Conservation (phyloP, 2,329 filamentous ascomycete species). For the Penicillium sp. region DNA sequence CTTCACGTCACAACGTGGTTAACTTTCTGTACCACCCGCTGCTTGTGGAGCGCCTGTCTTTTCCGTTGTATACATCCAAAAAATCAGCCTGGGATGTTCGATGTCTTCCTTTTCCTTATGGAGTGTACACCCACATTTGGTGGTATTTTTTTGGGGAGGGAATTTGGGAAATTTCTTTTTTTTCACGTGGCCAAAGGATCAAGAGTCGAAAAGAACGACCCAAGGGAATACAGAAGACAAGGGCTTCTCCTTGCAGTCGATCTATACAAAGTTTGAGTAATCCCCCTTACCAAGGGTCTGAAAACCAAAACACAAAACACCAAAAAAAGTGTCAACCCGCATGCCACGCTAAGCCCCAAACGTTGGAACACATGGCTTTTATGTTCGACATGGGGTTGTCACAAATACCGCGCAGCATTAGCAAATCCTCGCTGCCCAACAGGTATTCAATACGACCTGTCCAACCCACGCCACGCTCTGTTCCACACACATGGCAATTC, state of each 20-base stretch:
- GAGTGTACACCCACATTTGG: background rate
- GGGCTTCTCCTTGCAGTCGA: constrained; percentile 10
- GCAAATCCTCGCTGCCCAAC: background rate
- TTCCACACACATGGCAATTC: constrained; percentile 11
- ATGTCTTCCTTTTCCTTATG: background rate
- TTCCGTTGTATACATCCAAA: background rate
- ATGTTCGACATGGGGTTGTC: background rate
- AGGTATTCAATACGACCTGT: constrained; percentile 3
- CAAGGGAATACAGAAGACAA: no score
- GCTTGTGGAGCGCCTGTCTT: background rate
- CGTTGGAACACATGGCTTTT: constrained; percentile 22
- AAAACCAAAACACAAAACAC: background rate
- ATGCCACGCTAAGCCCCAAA: constrained; percentile 12
- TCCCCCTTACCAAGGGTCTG: background rate
- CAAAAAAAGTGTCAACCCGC: constrained; percentile 1
- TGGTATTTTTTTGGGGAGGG: no score
- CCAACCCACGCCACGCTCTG: constrained; percentile 9
- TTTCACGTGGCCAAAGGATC: constrained; percentile 18
- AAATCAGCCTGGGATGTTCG: background rate
- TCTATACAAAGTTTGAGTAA: background rate
- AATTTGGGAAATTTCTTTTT: background rate
- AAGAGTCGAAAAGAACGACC: background rate
- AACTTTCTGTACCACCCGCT: constrained; percentile 8
- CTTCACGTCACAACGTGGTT: constrained; percentile 11
- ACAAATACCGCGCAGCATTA: background rate